Base-by-base conservation (phyloP, 2,329 filamentous ascomycete species). In the Monosporascus sp. region DNA sequence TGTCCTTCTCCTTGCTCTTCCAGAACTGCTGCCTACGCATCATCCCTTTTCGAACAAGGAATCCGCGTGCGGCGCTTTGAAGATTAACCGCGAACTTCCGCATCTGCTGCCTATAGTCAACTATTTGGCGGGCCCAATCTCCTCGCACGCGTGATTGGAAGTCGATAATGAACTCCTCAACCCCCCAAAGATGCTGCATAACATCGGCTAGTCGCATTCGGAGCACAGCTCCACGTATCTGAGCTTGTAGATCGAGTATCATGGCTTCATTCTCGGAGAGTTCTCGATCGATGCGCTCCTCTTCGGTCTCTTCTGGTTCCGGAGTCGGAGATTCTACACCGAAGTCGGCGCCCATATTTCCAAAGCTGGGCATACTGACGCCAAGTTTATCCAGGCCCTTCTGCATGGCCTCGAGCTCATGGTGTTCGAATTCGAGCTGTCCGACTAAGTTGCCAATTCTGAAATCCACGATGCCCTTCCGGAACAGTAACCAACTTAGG, bases 301-400 rank as follows among this genome's bases (percentile, higher is more conserved):
- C 90, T 62, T 97, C 93, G 0, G 90, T 91, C 66, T 97, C 94
- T 66, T 88, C 85, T 0, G 87, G 87, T 63, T 91, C 87, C 0
- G 88, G 88, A 52, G 87, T 81, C 1, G 86, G 69, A 5, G 61
- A 84, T 64, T 95, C 91, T 6, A 93, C 87, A 38, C 91, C 91
- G 76, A 99, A 97, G 66, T 94, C 93, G 58, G 91, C 93, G 49
- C 92, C 88, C 89, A 99, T 97, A 55, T 92, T 95, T 52, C 91
- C 91, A 75, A 99, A 99, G 75, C 91, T 96, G 40, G 94, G 94
- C 91, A 99, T 97, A 66, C 84, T 95, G 59, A 93, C 83, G 52
- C 95, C 95, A 58, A 96, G 86, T 71, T 94, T 96, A 75, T 99
- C 94, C 46, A 99, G 83, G 47, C 94, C 94, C 67, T 96, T 97